Base-by-base conservation (phyloP, 2,329 filamentous ascomycete species). In the Fusarium xylarioides region DNA sequence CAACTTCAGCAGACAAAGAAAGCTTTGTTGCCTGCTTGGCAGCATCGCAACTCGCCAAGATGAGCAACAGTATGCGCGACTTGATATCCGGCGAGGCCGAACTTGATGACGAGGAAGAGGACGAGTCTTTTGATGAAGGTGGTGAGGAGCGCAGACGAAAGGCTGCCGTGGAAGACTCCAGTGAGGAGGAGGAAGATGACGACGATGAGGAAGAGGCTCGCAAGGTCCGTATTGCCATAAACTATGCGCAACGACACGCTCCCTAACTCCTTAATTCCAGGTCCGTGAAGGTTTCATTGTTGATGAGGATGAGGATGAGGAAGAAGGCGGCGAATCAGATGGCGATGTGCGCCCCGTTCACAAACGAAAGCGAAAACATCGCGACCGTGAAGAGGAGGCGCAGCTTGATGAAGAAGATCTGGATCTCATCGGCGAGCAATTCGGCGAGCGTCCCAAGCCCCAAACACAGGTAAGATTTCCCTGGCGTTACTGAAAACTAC, bases 221-320 rank as follows among this genome's bases (percentile, higher is more conserved):
- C 76, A 92, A 91, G 81, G 93, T 96, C 84, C 77, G 86, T 78
- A 40, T 47, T 21, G 34, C 21, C 18, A 28, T 16, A 18, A 68
- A 21, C 14, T 47, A 32, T 78, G 42, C 23, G 18, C 28, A 60
- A 37, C 21, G 49, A 34, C 16, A 50, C 38, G 34, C 38, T 23
- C 3, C 18, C 57, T 76, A 32, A 75, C 66, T 43, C 67, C 73
- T 71, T 75, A 46, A 9, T 42, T 37, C 16, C 78, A 97, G 95
- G 89, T 97, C 74, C 93, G 93, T 58, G 95, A 97, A 85, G 95
- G 95, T 32, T 99, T 98, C 84, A 98, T 99, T 74, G 94, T 97
- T 72, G 94, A 97, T 78, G 95, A 97, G 79, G 95, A 95, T 70
- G 92, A 94, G 76, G 92, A 94, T 62, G 92, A 93, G 68, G 92